Evolutionary conservation across 2,329 filamentous ascomycete species (phyloP), one percentile per base, ranked within the genome.

Genomic region (Colletotrichum orbiculare): DNA sequence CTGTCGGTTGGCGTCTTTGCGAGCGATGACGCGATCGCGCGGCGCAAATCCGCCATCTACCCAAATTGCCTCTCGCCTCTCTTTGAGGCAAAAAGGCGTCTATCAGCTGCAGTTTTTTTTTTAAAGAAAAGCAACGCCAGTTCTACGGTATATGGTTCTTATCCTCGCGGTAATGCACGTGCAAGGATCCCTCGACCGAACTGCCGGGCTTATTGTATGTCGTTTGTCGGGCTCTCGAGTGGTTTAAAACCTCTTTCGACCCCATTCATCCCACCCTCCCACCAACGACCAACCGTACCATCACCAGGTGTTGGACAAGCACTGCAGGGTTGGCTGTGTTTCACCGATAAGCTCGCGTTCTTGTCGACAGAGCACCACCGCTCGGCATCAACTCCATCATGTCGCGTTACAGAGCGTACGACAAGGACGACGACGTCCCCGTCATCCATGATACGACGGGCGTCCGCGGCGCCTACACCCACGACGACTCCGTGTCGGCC

Each of bases 401-500:
- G 63, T 65, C 63, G 5, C 47, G n/a, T 15, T 63, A 65, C 33
- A 15, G 63, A 57, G 58, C 63, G 13, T 62, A 63, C 47, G 63
- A 65, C 42, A 65, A 65, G 52, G 58, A 53, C 42, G 52, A 57
- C 12, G 50, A 45, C 15, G 63, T 63, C 47, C 63, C 63, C 25
- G 58, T 62, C 37, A 46, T 63, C 37, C 41, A 53, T 42, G 41
- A 56, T 37, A 34, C 52, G 25, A 25, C 25, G 13, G 50, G 53
- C 37, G 33, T 53, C 35, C 35, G 41, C 58, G 47, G n/a, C 25
- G 41, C 17, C 6, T 48, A 56, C 2, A n/a, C 17, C 2, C 52
- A 38, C 6, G 63, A 61, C 8, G 10, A n/a, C 43, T 54, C 63
- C 10, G 38, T 73, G 67, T 69, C 73, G 66, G 74, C 83, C 73